Evolutionary conservation across 441 rosid species (phyloP).

Genomic region (Raphanus hybrid): DNA sequence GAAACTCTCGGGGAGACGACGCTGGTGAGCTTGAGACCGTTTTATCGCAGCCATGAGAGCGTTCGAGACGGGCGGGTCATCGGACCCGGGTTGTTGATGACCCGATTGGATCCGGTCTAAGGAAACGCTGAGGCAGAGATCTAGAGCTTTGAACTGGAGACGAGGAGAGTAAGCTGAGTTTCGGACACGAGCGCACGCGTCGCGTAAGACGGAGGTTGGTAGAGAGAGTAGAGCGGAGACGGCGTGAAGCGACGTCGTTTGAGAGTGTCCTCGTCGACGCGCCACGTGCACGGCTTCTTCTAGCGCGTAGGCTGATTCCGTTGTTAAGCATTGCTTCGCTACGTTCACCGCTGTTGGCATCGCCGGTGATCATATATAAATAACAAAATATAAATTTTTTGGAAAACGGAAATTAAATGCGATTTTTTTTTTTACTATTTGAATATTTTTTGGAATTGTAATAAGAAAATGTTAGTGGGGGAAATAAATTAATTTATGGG

Average conservation of each 20-base stretch:
- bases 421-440: background rate
- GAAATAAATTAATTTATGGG: conserved; percentile 31
- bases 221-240: too few relatives aligned
- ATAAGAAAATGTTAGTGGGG: conserved; percentile 21
- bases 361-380: background rate
- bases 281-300: too few relatives aligned
- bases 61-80: conserved; percentile 74
- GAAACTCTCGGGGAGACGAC: conserved; percentile 85
- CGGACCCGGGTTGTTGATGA: conserved; percentile 62
- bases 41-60: conserved; percentile 94
- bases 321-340: too few relatives aligned
- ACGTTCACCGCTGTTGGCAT: too few relatives aligned
- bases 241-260: too few relatives aligned
- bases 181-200: too few relatives aligned
- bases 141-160: conserved; percentile 83
- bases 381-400: too few relatives aligned
- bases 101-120: conserved; percentile 74
- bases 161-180: conserved; percentile 55
- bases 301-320: too few relatives aligned
- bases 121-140: conserved; percentile 82
- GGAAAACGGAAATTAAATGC: background rate
- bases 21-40: conserved; percentile 87
- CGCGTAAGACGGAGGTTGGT: too few relatives aligned
- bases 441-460: background rate
- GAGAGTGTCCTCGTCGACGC: too few relatives aligned